Base-by-base conservation (phyloP, 305 asterid species). In the Lippia alba region DNA sequence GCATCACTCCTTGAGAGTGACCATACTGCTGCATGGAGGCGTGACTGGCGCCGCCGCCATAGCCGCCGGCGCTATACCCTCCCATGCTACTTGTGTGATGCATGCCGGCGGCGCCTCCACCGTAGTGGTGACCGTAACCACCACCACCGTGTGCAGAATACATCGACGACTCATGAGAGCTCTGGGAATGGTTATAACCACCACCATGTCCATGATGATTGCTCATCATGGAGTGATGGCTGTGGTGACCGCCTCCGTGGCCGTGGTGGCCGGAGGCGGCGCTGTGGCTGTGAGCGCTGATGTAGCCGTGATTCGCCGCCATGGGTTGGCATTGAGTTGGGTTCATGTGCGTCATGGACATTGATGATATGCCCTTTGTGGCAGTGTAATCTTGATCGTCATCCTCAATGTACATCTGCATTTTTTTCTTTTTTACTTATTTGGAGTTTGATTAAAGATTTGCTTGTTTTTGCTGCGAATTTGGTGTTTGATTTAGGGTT, bases 331-430 rank as follows among this genome's bases (percentile, higher is more conserved):
- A 9, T 9, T 39, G 45, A 6, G 7, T 2, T 44, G 12, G 49
- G 34, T 8, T 69, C 56, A 58, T 2, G 5, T 73, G 75, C 64
- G 50, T 50, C 68, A n/a, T 10, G 50, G 59, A 36, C 41, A 36
- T 36, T 5, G 41, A 36, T 50, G 49, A 11, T 14, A 44, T 11
- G 49, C 49, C 49, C 10, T 8, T 44, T 14, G 49, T 8, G 14
- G 12, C 12, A 44, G 7, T 8, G 12, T 44, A 44, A 11, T 11
- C 14, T 8, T 44, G 14, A 11, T 44, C 0, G 64, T 15, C 30
- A 7, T 51, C 74, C 30, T 24, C 30, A 1, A 24, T 24, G 30
- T 45, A 69, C 62, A 57, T 53, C 24, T 69, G 81, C 81, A 66
- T 76, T 61, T 69, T 74, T 12, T 15, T 64, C n/a, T 6, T 10